These are phyloP conservation scores for Rhizoclosmatium hyalinum DNA, from an alignment of 371 early-diverging fungal genomes.

Conservation along the genomic window DNA sequence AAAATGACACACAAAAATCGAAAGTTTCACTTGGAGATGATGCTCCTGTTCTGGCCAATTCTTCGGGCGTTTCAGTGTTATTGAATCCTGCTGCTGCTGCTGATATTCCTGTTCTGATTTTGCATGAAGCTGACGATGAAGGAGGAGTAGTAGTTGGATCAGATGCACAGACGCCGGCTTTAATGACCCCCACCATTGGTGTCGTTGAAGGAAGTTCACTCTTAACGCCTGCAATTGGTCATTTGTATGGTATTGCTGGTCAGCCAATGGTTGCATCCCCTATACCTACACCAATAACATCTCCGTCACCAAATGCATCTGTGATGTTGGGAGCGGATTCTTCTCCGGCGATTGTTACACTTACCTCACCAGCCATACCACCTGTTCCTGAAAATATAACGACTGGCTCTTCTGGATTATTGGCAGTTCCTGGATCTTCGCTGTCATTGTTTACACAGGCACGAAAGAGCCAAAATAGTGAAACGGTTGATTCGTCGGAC, in stretches of 20 bases:
- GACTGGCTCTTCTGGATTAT: background rate
- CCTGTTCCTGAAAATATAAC: background rate
- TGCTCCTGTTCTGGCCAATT: no score
- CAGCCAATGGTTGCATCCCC: background rate
- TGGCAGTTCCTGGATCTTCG: conserved; percentile 3
- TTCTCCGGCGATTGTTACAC: background rate
- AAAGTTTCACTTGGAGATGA: background rate
- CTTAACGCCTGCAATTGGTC: no score
- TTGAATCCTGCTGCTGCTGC: no score
- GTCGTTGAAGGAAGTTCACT: no score
- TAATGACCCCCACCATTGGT: no score
- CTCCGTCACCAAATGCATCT: background rate
- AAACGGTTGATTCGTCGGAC: background rate
- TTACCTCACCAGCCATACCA: background rate
- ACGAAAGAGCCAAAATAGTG: background rate
- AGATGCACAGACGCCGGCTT: background rate
- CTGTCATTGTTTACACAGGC: background rate
- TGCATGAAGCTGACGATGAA: conserved; percentile 1
- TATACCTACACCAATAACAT: background rate
- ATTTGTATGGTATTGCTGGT: background rate
- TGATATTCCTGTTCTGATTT: background rate
- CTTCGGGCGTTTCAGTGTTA: no score
- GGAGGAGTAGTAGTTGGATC: background rate
- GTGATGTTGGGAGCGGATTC: background rate
- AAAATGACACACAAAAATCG: background rate